Conservation (phyloP, 768 basidiomycete genomes). For the Xerocomellus intermedius region DNA sequence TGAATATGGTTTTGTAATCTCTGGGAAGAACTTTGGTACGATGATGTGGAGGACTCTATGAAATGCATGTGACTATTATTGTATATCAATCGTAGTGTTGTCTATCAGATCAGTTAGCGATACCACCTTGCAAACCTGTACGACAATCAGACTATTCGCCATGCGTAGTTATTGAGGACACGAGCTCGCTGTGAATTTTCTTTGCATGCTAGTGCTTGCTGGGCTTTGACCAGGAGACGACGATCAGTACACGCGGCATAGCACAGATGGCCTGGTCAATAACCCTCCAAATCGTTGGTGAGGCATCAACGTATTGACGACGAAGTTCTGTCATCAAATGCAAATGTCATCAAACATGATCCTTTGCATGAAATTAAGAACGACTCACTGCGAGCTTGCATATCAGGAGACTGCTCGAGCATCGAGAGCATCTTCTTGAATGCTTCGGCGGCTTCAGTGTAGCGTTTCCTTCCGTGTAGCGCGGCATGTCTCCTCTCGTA, state of each 20-base stretch:
- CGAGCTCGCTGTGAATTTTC: background rate
- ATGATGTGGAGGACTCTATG: background rate
- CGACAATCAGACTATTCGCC: background rate
- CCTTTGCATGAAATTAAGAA: background rate
- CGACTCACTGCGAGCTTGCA: background rate
- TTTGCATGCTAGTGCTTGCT: background rate
- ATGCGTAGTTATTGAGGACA: conserved; percentile 2
- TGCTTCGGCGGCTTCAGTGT: background rate
- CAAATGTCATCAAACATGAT: background rate
- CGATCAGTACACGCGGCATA: background rate
- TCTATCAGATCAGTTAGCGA: background rate
- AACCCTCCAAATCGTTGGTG: background rate
- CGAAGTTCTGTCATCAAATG: too few species aligned
- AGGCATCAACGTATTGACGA: too few species aligned
- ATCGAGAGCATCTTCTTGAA: background rate
- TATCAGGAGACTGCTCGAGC: background rate
- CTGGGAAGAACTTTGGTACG: background rate
- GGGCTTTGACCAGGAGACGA: background rate
- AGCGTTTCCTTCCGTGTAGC: background rate
- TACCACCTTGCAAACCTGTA: background rate
- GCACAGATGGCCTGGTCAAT: background rate
- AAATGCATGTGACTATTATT: background rate
- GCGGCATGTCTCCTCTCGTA: background rate
- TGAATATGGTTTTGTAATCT: background rate
- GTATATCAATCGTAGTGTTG: background rate